Evolutionary conservation across 2,329 filamentous ascomycete species (phyloP), one percentile per base, ranked within the genome.

Genomic region (Tolypocladium endophyticum): DNA sequence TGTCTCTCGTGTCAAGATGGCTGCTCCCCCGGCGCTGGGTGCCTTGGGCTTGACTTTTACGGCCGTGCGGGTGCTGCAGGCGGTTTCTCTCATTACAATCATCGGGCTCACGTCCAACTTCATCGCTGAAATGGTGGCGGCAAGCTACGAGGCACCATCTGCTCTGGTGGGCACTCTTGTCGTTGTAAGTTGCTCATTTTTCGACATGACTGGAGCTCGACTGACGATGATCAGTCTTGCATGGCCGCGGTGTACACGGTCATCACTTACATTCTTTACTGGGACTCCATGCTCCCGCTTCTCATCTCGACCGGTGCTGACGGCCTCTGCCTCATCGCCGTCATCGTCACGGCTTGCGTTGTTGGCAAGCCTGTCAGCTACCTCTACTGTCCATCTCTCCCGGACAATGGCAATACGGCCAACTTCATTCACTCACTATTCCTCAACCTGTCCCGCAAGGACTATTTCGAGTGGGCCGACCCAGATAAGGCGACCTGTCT

Each of bases 21-120:
- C 72, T 61, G 72, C 75, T 62, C 72, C 73, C 62, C 76, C 84
- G 72, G 73, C 80, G 74, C 77, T 87, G 72, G 87, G 89, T 67
- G 87, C 88, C 71, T 77, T 94, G 65, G 90, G 89, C 72, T 85
- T 87, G 67, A 88, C 88, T 66, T 96, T 95, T 77, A 85, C 89
- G 61, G 77, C 85, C 65, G 83, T 88, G 65, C 87, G 92, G 55
- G 79, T 81, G 60, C 79, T 92, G 65, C 87, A 95, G 71, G 80
- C 84, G 61, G 75, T 88, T 63, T 84, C 84, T 33, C 87, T 96
- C 69, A 79, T 94, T 60, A 79, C 86, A 61, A 85, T 94, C 65
- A 87, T 96, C 64, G 90, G 91, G 54, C 84, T 96, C 72, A 86
- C 86, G 0, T 84, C 88, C 68, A 91, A 92, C 73, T 95, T 96